phyloP scores from a whole-genome alignment of 805 yeast species.

The Metschnikowia henanensis region DNA sequence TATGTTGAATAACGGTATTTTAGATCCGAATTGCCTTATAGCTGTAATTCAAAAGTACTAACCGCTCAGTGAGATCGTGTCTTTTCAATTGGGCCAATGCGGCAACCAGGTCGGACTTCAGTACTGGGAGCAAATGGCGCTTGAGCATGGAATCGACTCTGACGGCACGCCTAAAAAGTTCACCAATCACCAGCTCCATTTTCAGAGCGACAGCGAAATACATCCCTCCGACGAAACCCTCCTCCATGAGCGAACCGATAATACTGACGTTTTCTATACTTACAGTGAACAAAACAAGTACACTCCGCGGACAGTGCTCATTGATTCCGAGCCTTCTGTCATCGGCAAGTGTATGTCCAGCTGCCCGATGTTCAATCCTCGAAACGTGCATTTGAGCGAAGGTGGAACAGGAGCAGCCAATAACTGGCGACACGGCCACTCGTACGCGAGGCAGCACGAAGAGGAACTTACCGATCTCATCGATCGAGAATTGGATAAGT shows the following conservation, averaged over 20 bases:
- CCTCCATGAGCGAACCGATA: slow-evolving; percentile 50
- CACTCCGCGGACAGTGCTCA: slow-evolving; percentile 82
- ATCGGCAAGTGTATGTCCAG: slow-evolving; percentile 58
- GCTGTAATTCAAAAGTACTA: too few species aligned
- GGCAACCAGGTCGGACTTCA: slow-evolving; percentile 94
- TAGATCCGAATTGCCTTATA: too few species aligned
- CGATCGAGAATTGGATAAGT: slow-evolving; percentile 86
- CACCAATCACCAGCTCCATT: slow-evolving; percentile 25
- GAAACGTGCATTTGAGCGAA: slow-evolving; percentile 76
- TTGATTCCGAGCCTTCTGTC: slow-evolving; percentile 92
- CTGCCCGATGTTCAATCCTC: slow-evolving; percentile 72
- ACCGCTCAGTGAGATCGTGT: slow-evolving; percentile 56
- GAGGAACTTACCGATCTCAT: slow-evolving; percentile 81
- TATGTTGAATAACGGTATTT: too few species aligned
- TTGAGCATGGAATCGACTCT: slow-evolving; percentile 78
- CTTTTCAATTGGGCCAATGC: slow-evolving; percentile 87
- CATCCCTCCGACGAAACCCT: slow-evolving; percentile 4
- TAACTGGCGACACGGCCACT: slow-evolving; percentile 92
- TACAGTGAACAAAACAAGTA: slow-evolving; percentile 71
- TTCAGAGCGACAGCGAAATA: slow-evolving; percentile 13
- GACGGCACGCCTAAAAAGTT: slow-evolving; percentile 55
- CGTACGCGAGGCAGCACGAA: slow-evolving; percentile 63
- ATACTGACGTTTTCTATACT: slow-evolving; percentile 82
- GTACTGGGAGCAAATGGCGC: slow-evolving; percentile 87
- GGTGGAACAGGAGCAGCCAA: slow-evolving; percentile 95